These are phyloP conservation scores for Flaveria sonorensis DNA, from an alignment of 129 eudicot genomes.

Conservation along the genomic window DNA sequence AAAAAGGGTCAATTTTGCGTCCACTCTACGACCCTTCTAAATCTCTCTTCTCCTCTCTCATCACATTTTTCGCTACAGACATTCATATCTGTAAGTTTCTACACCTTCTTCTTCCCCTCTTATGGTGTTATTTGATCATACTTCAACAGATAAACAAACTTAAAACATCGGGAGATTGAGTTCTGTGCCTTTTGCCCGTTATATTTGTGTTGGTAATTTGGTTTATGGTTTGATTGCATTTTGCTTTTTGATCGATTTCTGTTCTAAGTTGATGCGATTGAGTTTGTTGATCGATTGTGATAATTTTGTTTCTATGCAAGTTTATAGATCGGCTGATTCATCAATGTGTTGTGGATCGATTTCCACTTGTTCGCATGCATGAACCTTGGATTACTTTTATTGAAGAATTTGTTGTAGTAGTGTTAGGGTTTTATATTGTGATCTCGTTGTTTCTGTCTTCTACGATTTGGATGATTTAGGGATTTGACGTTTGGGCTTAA, in stretches of 20 bases:
- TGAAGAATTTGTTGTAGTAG: constrained; percentile 14
- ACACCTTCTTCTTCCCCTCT: neutral
- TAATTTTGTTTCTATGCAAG: neutral
- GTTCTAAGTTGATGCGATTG: constrained; percentile 5
- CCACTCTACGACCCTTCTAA: constrained; percentile 31
- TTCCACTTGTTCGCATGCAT: constrained; percentile 14
- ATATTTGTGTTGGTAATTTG: neutral
- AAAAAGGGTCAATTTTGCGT: constrained; percentile 39
- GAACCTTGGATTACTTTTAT: neutral
- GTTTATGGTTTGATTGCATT: neutral
- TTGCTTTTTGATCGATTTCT: constrained; percentile 16
- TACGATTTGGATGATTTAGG: neutral
- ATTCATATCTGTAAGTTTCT: constrained; percentile 28
- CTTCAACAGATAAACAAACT: neutral
- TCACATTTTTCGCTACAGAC: constrained; percentile 21
- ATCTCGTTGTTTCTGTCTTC: constrained; percentile 19
- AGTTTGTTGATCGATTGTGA: constrained; percentile 10
- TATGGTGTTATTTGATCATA: neutral
- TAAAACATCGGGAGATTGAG: neutral
- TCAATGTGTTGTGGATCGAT: neutral
- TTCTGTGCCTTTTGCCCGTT: neutral
- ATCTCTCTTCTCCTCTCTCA: neutral
- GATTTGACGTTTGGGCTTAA: too few relatives aligned
- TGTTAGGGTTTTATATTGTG: constrained; percentile 23
- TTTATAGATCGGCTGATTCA: neutral